A percentile compares a stretch with the other conserved stretches of the same genome.
Conservation (phyloP, 1,284 basidiomycete genomes). For the Gastroboletus turbinatus region DNA sequence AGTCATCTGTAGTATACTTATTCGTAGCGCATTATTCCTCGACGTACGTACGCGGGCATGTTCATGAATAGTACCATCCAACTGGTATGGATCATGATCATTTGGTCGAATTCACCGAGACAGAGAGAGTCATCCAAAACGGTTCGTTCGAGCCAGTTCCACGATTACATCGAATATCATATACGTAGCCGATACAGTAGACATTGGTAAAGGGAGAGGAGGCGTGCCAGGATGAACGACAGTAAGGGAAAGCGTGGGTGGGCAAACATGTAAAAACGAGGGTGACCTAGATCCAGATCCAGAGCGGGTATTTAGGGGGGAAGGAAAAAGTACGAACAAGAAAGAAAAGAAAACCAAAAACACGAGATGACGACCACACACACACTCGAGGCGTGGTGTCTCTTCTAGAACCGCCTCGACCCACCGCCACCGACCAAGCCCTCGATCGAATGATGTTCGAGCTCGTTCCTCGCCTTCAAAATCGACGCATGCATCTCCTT, state of each 20-base stretch:
- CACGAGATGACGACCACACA: neutral
- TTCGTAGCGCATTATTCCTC: slow-evolving; percentile 2
- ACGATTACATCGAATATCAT: slow-evolving; percentile 30
- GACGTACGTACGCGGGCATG: neutral
- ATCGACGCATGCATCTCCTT: slow-evolving; percentile 95
- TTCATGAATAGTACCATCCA: slow-evolving; percentile 6
- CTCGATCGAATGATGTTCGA: slow-evolving; percentile 82
- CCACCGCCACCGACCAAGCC: slow-evolving; percentile 52
- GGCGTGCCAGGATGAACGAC: slow-evolving; percentile 14
- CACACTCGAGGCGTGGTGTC: neutral
- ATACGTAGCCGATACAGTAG: slow-evolving; percentile 33
- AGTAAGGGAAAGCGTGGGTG: neutral
- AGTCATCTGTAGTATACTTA: slow-evolving; percentile 3
- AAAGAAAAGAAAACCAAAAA: neutral
- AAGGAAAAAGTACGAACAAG: neutral
- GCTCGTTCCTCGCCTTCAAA: slow-evolving; percentile 88
- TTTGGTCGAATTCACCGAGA: neutral
- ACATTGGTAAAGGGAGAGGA: slow-evolving; percentile 3
- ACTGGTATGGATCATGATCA: neutral
- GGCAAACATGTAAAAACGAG: neutral
- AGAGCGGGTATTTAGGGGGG: slow-evolving; percentile 10
- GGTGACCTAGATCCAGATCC: slow-evolving; percentile 20
- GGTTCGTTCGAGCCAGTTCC: slow-evolving; percentile 5
- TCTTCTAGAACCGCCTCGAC: slow-evolving; percentile 40
- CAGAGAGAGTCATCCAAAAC: neutral